Evolutionary conservation across 176 grass and related monocot species (phyloP).

Genomic region (Microstegium vimineum): DNA sequence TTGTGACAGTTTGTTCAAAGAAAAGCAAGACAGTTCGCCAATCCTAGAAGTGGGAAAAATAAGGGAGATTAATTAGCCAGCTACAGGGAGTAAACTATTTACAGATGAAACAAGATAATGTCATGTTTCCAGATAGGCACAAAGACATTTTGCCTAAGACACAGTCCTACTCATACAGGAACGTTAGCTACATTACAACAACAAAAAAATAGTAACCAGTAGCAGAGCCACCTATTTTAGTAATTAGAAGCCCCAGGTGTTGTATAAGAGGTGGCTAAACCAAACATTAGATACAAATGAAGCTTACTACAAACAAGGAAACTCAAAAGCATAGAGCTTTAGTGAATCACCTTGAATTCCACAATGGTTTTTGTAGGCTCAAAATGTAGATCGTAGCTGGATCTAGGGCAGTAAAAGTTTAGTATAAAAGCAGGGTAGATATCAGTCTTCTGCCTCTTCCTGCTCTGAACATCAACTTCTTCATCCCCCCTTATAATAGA

Average conservation of each 20-base stretch:
- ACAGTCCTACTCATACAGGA: neutral
- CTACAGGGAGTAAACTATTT: neutral
- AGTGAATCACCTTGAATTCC: conserved; percentile 78
- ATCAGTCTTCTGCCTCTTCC: conserved; percentile 64
- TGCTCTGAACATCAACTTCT: conserved; percentile 39
- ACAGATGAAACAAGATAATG: conserved; percentile 1
- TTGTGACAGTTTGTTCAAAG: conserved; percentile 65
- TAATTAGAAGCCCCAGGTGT: neutral
- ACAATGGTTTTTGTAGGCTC: conserved; percentile 87
- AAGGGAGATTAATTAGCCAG: conserved; percentile 19
- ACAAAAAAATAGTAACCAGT: neutral
- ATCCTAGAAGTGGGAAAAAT: conserved; percentile 44
- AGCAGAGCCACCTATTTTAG: neutral
- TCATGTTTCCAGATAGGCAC: neutral
- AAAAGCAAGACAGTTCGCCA: conserved; percentile 78
- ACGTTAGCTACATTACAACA: neutral
- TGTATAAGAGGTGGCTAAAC: neutral
- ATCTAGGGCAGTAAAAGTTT: conserved; percentile 72
- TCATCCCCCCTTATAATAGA: conserved; percentile 33
- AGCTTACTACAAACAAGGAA: conserved; percentile 14
- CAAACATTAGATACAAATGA: conserved; percentile 3
- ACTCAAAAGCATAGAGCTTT: conserved; percentile 16
- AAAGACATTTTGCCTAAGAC: conserved; percentile 8
- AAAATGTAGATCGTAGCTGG: conserved; percentile 76
- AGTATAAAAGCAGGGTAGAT: conserved; percentile 74